A percentile compares a stretch with the other conserved stretches of the same genome.
These are phyloP conservation scores for Tuber microsphaerosporum DNA, from an alignment of 495 filamentous ascomycete genomes.

Conservation along the genomic window DNA sequence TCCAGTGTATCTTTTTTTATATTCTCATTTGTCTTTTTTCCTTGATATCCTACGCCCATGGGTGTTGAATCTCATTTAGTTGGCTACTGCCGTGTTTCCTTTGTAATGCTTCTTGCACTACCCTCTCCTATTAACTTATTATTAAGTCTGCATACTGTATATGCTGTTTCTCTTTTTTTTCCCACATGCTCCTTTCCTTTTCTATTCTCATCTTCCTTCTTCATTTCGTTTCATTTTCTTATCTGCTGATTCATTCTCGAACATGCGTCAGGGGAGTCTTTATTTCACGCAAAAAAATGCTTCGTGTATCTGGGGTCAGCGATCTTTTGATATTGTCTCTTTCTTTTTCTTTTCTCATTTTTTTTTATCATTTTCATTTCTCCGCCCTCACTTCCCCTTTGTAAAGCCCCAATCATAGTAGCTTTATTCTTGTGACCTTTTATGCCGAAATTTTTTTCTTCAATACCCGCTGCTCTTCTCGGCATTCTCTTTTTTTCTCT, in stretches of 20 bases:
- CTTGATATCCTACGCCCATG: conserved; percentile 22
- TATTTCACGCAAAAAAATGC: conserved; percentile 5
- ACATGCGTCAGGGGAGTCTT: conserved; percentile 7
- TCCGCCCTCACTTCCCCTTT: conserved; percentile 15
- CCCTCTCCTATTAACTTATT: not conserved
- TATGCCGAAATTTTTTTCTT: conserved; percentile 16
- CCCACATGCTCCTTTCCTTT: conserved; percentile 32
- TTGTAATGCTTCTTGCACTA: conserved; percentile 6
- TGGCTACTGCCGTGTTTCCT: conserved; percentile 34
- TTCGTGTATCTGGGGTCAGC: conserved; percentile 2
- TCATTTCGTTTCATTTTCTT: conserved; percentile 16
- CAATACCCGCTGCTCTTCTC: conserved; percentile 8
- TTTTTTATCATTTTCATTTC: conserved; percentile 21
- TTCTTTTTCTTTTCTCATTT: not conserved
- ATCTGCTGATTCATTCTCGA: conserved; percentile 13
- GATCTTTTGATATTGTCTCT: conserved; percentile 6
- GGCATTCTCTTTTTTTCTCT: conserved; percentile 1
- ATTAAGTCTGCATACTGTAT: conserved; percentile 1
- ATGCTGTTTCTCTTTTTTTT: conserved; percentile 20
- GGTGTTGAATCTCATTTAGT: conserved; percentile 19
- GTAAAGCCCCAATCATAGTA: conserved; percentile 22
- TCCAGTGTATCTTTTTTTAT: conserved; percentile 26
- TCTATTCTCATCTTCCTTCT: conserved; percentile 22
- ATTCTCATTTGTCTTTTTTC: conserved; percentile 28
- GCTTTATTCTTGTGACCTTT: conserved; percentile 17